Evolutionary conservation across 805 yeast genomes (phyloP), one percentile per base, ranked within the genome.

Genomic region (Candida loeiensis): DNA sequence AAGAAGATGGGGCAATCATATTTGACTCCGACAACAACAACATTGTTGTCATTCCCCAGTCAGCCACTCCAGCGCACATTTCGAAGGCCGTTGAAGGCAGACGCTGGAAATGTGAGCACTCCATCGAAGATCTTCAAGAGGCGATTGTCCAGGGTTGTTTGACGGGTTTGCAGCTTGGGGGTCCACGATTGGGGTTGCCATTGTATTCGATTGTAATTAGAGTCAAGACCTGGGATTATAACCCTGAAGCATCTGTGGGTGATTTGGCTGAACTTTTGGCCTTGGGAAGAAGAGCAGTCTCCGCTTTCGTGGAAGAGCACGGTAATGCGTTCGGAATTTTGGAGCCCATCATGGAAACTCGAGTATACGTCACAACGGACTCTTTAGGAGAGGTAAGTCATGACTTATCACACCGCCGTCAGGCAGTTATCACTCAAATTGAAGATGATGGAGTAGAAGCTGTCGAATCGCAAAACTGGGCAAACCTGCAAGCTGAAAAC

Each of bases 311-410:
- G 8, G 60, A 56, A 2, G 42, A 39, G 4, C 26, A 45, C 11
- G 37, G 34, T 4, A 42, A 45, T 0, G 48, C 59, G 2, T 78
- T 76, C 54, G 73, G 81, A 1, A 59, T 90, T 1, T 66, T 91
- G 59, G 98, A 93, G 61, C 99, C 99, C 0, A 71, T 85, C 20
- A 91, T 93, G 97, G 70, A 74, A 25, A 81, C 89, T 4, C 69
- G 69, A 6, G 79, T 93, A 1, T 75, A 71, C 37, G 82, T 82
- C 2, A 73, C 73, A 39, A 83, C 88, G 21, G 82, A 76, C 41
- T 85, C 83, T 43, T 61, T 91, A 48, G 98, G 98, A 15, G 72
- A 71, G 25, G 93, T 93, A 1, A 74, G 87, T 28, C 95, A 87
- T 50, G 99, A 93, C 56, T 63, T 93, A 38, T 80, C 87, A 31